phyloP scores from a whole-genome alignment of 495 filamentous ascomycete genomes.

The Daldinia decipiens region DNA sequence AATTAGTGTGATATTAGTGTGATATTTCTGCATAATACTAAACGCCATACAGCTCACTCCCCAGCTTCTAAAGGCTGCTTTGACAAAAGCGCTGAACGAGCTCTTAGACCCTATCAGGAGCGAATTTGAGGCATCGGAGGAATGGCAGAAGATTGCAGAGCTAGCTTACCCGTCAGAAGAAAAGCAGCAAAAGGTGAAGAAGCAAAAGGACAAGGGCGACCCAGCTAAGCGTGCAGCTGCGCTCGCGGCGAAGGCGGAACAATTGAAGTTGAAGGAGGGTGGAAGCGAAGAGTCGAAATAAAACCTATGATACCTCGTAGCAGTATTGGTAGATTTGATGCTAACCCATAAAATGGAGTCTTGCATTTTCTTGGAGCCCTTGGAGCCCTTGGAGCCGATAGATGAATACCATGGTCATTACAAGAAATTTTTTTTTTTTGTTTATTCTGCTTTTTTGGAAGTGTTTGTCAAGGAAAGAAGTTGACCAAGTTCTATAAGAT shows the following conservation, averaged over 20 bases:
- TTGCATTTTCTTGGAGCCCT: constrained; percentile 8
- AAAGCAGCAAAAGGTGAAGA: constrained; percentile 74
- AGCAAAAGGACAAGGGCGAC: constrained; percentile 81
- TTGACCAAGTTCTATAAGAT: neutral
- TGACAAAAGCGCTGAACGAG: constrained; percentile 72
- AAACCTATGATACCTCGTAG: constrained; percentile 17
- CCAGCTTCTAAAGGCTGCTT: constrained; percentile 82
- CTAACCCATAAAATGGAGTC: constrained; percentile 17
- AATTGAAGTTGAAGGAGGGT: constrained; percentile 34
- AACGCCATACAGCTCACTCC: constrained; percentile 72
- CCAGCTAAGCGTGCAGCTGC: constrained; percentile 41
- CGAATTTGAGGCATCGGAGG: constrained; percentile 72
- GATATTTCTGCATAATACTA: constrained; percentile 20
- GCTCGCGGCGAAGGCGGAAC: constrained; percentile 38
- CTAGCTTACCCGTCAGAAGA: constrained; percentile 83
- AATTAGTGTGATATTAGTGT: too few relatives aligned
- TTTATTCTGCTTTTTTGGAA: neutral
- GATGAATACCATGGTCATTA: constrained; percentile 2
- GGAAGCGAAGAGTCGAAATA: constrained; percentile 23
- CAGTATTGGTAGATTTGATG: constrained; percentile 17
- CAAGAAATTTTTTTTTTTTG: neutral
- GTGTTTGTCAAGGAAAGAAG: too few relatives aligned
- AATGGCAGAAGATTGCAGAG: constrained; percentile 83
- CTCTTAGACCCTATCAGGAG: constrained; percentile 80
- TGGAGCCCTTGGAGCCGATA: constrained; percentile 15